phyloP scores from a whole-genome alignment of 1,284 basidiomycete genomes.

The Moesziomyces aphidis region DNA sequence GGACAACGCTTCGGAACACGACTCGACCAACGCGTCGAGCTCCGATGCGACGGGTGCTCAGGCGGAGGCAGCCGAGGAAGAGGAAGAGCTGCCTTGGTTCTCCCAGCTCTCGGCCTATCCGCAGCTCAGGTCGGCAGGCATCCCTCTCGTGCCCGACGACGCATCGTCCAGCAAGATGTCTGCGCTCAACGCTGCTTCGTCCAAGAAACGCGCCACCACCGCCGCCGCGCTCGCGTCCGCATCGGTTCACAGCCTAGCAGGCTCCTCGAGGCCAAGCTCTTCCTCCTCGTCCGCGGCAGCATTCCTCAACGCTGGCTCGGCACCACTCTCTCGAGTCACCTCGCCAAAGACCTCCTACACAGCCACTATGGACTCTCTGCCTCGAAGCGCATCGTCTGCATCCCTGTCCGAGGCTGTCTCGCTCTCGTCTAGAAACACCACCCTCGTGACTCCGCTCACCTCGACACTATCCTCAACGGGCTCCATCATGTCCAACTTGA shows the following conservation, averaged over 20 bases:
- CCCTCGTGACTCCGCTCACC: constrained; percentile 10
- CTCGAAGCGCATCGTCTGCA: constrained; percentile 20
- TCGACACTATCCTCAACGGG: constrained; percentile 30
- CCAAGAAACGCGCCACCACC: constrained; percentile 17
- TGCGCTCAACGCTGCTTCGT: constrained; percentile 7
- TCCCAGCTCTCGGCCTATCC: constrained; percentile 54
- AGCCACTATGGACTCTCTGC: constrained; percentile 25
- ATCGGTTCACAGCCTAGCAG: constrained; percentile 8
- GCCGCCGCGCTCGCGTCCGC: constrained; percentile 21
- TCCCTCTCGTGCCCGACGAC: constrained; percentile 42
- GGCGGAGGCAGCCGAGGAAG: constrained; percentile 2
- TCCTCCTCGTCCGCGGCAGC: constrained; percentile 18
- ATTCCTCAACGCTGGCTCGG: constrained; percentile 15
- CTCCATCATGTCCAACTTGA: constrained; percentile 19
- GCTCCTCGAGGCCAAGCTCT: constrained; percentile 17
- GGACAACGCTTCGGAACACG: background rate
- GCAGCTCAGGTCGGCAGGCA: constrained; percentile 48
- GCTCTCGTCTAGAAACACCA: constrained; percentile 1
- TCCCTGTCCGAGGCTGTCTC: constrained; percentile 24
- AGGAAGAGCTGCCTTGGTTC: constrained; percentile 57
- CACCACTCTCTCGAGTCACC: constrained; percentile 21
- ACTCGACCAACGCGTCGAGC: background rate
- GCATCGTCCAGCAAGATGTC: constrained; percentile 16
- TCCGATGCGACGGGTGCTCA: background rate
- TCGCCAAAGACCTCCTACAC: constrained; percentile 20